Percentiles rank a stretch among this genome's conserved stretches.
Conservation (phyloP, 805 yeast species). For the Grigorovia transvaalensis region DNA sequence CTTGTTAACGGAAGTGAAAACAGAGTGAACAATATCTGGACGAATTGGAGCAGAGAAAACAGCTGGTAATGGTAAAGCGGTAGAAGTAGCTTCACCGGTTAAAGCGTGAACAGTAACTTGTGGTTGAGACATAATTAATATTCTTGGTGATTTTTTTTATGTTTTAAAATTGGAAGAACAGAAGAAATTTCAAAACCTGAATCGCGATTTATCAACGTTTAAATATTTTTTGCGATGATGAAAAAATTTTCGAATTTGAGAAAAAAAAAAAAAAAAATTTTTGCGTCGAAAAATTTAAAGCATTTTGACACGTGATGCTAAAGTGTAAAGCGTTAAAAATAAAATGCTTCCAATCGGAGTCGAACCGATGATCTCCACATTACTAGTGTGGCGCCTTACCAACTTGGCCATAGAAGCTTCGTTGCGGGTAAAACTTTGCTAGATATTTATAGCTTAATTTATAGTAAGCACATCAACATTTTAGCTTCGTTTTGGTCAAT, state of each 20-base stretch:
- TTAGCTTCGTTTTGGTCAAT: too few relatives aligned
- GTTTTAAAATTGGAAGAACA: neutral
- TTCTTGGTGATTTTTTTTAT: conserved; percentile 3
- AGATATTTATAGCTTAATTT: too few relatives aligned
- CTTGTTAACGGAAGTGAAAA: conserved; percentile 96
- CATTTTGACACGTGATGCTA: neutral
- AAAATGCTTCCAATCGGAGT: conserved; percentile 57
- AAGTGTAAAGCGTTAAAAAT: conserved; percentile 11
- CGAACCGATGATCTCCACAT: conserved; percentile 79
- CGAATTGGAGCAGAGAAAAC: conserved; percentile 99
- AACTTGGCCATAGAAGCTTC: conserved; percentile 50
- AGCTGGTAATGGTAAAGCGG: conserved; percentile 90
- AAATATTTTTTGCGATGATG: neutral
- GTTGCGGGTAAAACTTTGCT: too few relatives aligned
- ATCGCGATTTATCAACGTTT: neutral
- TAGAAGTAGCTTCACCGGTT: conserved; percentile 76
- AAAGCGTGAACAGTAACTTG: conserved; percentile 91
- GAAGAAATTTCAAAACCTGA: neutral
- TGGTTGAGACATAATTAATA: conserved; percentile 68
- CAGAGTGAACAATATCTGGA: conserved; percentile 98
- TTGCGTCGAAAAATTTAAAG: neutral
- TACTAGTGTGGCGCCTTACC: conserved; percentile 88
- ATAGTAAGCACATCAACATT: too few relatives aligned
- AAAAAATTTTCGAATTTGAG: neutral
- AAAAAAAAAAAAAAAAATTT: neutral